Percentiles rank a stretch among this genome's conserved stretches.
These are phyloP conservation scores for Teratosphaeria destructans DNA, from an alignment of 2,329 filamentous ascomycete genomes.

Conservation along the genomic window DNA sequence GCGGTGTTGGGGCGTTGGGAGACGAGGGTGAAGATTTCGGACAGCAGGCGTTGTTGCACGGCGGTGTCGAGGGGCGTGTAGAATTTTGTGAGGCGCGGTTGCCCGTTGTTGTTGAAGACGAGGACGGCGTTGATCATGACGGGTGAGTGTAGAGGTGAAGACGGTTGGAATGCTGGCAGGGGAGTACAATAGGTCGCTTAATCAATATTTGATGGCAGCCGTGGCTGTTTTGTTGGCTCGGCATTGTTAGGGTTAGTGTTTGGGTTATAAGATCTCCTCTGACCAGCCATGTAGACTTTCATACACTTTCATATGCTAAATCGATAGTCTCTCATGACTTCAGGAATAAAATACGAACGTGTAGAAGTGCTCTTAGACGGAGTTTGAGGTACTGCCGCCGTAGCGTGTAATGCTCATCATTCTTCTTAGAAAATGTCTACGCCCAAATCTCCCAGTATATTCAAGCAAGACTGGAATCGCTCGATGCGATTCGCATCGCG, in stretches of 20 bases:
- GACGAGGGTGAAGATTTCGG: slow-evolving; percentile 93
- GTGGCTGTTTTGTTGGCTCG: no score
- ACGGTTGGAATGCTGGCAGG: not conserved
- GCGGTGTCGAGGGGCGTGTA: slow-evolving; percentile 96
- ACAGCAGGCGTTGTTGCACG: slow-evolving; percentile 92
- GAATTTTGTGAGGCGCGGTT: slow-evolving; percentile 94
- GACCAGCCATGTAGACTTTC: not conserved
- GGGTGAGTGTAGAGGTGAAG: not conserved
- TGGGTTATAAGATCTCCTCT: not conserved
- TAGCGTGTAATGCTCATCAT: not conserved
- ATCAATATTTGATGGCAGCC: no score
- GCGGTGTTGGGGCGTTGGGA: slow-evolving; percentile 82
- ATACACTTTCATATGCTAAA: not conserved
- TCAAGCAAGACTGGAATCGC: not conserved
- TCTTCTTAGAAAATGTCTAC: no score
- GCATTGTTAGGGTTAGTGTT: not conserved
- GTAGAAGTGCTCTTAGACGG: no score
- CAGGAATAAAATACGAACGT: no score
- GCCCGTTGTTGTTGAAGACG: slow-evolving; percentile 97
- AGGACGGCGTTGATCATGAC: slow-evolving; percentile 95
- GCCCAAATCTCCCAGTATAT: not conserved
- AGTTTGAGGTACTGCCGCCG: no score
- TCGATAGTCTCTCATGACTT: no score
- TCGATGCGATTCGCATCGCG: not conserved
- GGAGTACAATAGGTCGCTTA: not conserved